These are phyloP conservation scores for Suillus alpinus DNA, from an alignment of 768 basidiomycete genomes.

Conservation along the genomic window DNA sequence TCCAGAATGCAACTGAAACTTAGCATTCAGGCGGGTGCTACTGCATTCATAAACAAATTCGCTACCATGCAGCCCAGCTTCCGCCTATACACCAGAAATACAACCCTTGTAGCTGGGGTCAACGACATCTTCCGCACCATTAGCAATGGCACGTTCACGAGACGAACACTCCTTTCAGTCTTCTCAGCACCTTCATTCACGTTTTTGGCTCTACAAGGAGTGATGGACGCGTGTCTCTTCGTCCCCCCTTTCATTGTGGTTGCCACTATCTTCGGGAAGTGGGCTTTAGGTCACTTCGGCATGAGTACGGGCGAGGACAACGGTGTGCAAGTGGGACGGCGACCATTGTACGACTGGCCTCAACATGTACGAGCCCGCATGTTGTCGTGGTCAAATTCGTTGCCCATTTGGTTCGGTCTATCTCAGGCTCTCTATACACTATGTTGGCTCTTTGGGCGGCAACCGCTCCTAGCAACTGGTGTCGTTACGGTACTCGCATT, in stretches of 20 bases:
- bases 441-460: not conserved
- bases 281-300: not conserved
- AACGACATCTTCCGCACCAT: not conserved
- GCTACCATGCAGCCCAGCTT: not conserved
- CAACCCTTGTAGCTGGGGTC: not conserved
- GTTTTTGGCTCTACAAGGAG: not conserved
- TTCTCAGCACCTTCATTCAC: conserved; percentile 1
- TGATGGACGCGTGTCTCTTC: not conserved
- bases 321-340: not conserved
- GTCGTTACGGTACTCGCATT: not conserved
- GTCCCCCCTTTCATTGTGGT: not conserved
- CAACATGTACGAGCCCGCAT: not conserved
- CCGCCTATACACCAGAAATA: not conserved
- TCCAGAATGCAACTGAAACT: not conserved
- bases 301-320: not conserved
- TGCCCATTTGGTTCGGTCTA: not conserved
- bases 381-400: not conserved
- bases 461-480: not conserved
- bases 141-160: not conserved
- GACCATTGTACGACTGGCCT: not conserved
- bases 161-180: not conserved
- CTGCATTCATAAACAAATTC: not conserved
- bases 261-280: not conserved
- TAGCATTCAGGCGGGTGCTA: not conserved
- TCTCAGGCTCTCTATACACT: not conserved